These are phyloP conservation scores for Barnettozyma californica DNA, from an alignment of 805 yeast species.

Conservation along the genomic window DNA sequence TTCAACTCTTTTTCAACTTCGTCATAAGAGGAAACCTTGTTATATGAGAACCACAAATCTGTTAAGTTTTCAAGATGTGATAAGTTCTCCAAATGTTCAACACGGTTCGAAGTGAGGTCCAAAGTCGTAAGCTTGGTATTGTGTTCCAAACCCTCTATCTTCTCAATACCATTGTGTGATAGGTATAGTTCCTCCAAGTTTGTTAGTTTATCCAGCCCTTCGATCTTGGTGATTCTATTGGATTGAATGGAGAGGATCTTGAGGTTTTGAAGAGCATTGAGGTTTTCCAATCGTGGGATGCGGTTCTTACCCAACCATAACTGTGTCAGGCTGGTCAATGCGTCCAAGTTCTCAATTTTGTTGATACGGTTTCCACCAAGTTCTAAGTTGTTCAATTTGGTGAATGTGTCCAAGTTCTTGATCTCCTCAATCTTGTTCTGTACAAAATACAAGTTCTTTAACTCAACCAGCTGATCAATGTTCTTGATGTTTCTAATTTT, in stretches of 20 bases:
- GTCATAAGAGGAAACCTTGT: constrained; percentile 61
- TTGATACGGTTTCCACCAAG: constrained; percentile 83
- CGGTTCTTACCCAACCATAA: constrained; percentile 92
- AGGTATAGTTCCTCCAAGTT: constrained; percentile 82
- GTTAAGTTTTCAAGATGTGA: constrained; percentile 65
- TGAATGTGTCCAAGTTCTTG: constrained; percentile 54
- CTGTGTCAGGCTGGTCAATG: constrained; percentile 55
- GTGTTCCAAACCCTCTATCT: constrained; percentile 73
- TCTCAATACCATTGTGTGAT: constrained; percentile 74
- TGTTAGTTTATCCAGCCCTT: constrained; percentile 68
- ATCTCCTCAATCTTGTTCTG: constrained; percentile 81
- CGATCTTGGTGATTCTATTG: constrained; percentile 70
- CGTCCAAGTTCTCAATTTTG: constrained; percentile 50
- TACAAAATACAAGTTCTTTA: constrained; percentile 75
- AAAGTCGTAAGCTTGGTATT: constrained; percentile 62
- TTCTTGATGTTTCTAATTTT: constrained; percentile 83
- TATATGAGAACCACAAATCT: constrained; percentile 91
- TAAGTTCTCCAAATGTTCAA: constrained; percentile 57
- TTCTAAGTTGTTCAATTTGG: constrained; percentile 63
- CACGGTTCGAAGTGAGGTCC: constrained; percentile 76
- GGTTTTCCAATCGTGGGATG: constrained; percentile 58
- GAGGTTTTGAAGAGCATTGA: constrained; percentile 54
- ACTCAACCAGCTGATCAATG: constrained; percentile 51
- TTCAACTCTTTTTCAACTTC: constrained; percentile 65
- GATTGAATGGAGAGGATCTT: constrained; percentile 84